Percentiles rank a stretch among this genome's conserved stretches.
Evolutionary conservation across 176 grass and related monocot genomes (phyloP).

Genomic region (Alloteropsis semialata): DNA sequence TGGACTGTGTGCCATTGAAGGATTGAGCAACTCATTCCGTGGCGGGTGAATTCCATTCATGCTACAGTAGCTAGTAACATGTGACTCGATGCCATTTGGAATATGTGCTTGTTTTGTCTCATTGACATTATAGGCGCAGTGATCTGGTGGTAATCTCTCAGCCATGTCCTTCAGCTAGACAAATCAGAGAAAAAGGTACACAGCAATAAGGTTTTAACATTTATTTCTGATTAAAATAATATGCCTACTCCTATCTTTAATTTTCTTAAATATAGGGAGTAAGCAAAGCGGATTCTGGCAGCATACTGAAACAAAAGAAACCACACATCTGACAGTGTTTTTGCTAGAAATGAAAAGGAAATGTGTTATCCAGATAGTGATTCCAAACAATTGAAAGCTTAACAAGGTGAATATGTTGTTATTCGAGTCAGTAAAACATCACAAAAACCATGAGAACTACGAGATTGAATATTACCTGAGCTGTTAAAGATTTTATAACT

Average conservation of each 20-base stretch:
- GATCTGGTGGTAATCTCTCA: constrained; percentile 66
- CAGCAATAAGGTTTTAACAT: constrained; percentile 10
- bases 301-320: neutral
- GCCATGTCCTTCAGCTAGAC: constrained; percentile 87
- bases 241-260: neutral
- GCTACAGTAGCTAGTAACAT: constrained; percentile 39
- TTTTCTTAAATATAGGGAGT: neutral
- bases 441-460: constrained; percentile 6
- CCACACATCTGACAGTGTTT: neutral
- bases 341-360: neutral
- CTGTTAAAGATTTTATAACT: constrained; percentile 96
- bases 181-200: neutral
- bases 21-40: constrained; percentile 31
- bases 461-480: constrained; percentile 57
- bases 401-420: neutral
- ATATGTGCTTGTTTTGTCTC: constrained; percentile 51
- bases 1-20: constrained; percentile 33
- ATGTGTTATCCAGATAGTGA: neutral
- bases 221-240: neutral
- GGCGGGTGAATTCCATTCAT: constrained; percentile 54
- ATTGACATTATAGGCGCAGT: constrained; percentile 37
- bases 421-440: constrained; percentile 1
- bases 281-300: neutral
- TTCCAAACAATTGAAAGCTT: neutral
- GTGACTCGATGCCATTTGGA: constrained; percentile 46